Percentiles rank a stretch among this genome's conserved stretches.
These are phyloP conservation scores for Bidens hawaiensis DNA, from an alignment of 140 eudicot species.

Conservation along the genomic window DNA sequence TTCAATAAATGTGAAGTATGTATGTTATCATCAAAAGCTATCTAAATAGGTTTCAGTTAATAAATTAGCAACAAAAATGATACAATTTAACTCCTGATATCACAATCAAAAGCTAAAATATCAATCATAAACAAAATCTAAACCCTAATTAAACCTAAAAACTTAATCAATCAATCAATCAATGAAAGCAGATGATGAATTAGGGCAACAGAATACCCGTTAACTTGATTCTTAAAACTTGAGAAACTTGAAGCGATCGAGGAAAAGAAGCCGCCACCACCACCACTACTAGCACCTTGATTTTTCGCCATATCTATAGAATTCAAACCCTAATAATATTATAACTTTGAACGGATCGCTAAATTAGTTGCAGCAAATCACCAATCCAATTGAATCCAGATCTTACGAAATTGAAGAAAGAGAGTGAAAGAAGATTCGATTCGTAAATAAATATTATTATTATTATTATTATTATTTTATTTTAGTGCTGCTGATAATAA, in stretches of 20 bases:
- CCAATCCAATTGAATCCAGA: slow-evolving; percentile 23
- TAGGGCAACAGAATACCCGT: slow-evolving; percentile 27
- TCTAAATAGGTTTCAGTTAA: not conserved
- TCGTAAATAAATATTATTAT: not conserved
- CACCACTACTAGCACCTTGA: slow-evolving; percentile 23
- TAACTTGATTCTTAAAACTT: slow-evolving; percentile 41
- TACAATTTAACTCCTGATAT: not conserved
- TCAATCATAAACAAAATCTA: not conserved
- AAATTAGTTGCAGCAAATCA: slow-evolving; percentile 6
- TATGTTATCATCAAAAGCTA: not conserved
- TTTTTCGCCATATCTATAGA: slow-evolving; percentile 32
- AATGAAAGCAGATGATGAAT: too few species aligned
- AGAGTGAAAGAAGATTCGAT: not conserved
- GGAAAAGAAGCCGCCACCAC: slow-evolving; percentile 40
- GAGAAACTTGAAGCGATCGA: slow-evolving; percentile 45
- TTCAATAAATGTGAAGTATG: not conserved
- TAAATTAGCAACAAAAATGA: not conserved
- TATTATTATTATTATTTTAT: not conserved
- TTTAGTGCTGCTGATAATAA: not conserved
- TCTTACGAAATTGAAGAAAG: slow-evolving; percentile 12
- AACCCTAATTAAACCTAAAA: not conserved
- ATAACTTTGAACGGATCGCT: slow-evolving; percentile 2
- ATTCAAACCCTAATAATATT: slow-evolving; percentile 32
- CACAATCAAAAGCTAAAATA: not conserved
- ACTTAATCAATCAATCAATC: not conserved